A percentile compares a stretch with the other conserved stretches of the same genome.
Evolutionary conservation across 306 rosid genomes (phyloP).

Genomic region (Vigna hirtella): DNA sequence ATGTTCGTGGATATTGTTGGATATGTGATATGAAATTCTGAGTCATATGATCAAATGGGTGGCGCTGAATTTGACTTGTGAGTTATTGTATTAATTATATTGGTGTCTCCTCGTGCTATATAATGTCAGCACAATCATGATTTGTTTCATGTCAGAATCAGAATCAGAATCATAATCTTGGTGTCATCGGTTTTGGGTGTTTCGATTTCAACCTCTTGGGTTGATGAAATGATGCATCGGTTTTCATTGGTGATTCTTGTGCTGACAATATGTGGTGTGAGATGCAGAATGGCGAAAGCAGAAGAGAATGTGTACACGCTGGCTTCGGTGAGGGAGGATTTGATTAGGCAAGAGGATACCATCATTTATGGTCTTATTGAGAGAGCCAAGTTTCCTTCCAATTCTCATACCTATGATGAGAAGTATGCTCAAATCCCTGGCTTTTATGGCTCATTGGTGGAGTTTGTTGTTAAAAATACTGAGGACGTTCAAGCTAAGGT

Average conservation of each 20-base stretch:
- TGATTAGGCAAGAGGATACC: constrained; percentile 83
- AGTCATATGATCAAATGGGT: not conserved
- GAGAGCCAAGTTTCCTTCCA: constrained; percentile 72
- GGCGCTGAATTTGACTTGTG: constrained; percentile 30
- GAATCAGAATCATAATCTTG: not conserved
- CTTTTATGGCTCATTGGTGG: constrained; percentile 60
- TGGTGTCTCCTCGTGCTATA: constrained; percentile 28
- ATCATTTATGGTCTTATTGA: constrained; percentile 75
- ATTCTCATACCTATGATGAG: constrained; percentile 58
- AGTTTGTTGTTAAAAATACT: constrained; percentile 59
- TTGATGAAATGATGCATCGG: constrained; percentile 36
- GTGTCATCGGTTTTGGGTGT: constrained; percentile 12
- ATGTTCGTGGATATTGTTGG: not conserved
- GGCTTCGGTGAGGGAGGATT: constrained; percentile 62
- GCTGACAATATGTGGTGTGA: constrained; percentile 29
- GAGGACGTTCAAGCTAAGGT: constrained; percentile 80
- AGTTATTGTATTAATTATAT: not conserved
- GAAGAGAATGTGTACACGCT: constrained; percentile 56
- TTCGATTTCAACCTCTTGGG: not conserved
- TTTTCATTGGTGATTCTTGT: constrained; percentile 45
- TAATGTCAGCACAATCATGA: not conserved
- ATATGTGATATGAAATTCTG: not conserved
- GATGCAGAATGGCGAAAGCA: constrained; percentile 49
- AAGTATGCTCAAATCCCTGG: constrained; percentile 37
- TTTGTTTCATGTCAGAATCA: constrained; percentile 7